These are phyloP conservation scores for Spiraea crenata DNA, from an alignment of 331 rosid genomes.

Conservation along the genomic window DNA sequence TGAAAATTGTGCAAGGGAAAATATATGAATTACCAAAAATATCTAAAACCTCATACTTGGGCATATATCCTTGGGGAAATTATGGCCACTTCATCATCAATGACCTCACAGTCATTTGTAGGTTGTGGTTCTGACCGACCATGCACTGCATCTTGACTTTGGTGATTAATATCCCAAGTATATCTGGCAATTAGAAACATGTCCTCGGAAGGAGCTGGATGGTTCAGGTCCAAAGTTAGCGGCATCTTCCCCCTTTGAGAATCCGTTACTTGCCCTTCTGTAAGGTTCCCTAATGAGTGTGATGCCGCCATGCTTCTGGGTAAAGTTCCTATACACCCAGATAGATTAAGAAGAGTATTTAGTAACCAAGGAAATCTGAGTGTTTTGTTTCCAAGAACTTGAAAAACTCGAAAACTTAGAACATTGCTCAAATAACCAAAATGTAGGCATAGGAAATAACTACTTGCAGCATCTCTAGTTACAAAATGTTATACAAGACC, in stretches of 20 bases:
- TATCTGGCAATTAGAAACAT: slow-evolving; percentile 15
- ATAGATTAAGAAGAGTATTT: background rate
- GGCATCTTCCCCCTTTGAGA: slow-evolving; percentile 29
- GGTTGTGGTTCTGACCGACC: slow-evolving; percentile 16
- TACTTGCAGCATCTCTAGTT: background rate
- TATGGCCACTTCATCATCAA: slow-evolving; percentile 35
- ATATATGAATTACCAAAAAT: background rate
- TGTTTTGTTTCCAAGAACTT: background rate
- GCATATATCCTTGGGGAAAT: slow-evolving; percentile 34
- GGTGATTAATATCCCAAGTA: slow-evolving; percentile 15
- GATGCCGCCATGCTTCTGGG: slow-evolving; percentile 12
- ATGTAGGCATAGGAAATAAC: background rate
- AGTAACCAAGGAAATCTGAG: background rate
- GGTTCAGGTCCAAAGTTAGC: slow-evolving; percentile 30
- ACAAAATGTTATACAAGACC: background rate
- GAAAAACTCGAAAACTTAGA: background rate
- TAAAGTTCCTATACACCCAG: slow-evolving; percentile 9
- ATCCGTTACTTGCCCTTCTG: slow-evolving; percentile 16
- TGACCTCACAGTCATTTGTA: slow-evolving; percentile 23
- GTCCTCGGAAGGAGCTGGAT: slow-evolving; percentile 27
- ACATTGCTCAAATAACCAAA: background rate
- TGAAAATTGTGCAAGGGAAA: background rate
- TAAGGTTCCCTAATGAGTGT: background rate
- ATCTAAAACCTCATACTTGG: slow-evolving; percentile 21
- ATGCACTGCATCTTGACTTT: slow-evolving; percentile 6